Evolutionary conservation across 768 basidiomycete species (phyloP).

Genomic region (Xerocomellus chrysenteron): DNA sequence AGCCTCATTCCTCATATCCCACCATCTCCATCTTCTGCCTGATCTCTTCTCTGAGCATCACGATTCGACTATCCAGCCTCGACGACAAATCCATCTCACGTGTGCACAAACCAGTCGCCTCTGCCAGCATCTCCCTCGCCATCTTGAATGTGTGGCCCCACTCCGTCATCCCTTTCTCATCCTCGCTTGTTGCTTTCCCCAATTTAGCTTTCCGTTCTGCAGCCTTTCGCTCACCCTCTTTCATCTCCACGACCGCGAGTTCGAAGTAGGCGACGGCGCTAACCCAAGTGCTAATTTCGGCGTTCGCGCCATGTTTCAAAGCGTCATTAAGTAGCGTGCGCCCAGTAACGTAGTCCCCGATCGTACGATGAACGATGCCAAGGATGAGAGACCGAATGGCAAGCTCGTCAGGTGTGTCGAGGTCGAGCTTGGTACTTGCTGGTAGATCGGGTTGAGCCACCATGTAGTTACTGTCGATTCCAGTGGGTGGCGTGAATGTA

Average conservation of each 20-base stretch:
- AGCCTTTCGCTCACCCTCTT: slow-evolving; percentile 48
- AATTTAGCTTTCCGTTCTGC: slow-evolving; percentile 31
- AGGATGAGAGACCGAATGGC: slow-evolving; percentile 68
- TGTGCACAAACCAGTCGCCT: slow-evolving; percentile 46
- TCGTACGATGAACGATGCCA: slow-evolving; percentile 63
- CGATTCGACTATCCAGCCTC: slow-evolving; percentile 66
- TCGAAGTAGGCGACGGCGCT: slow-evolving; percentile 67
- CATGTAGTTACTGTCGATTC: slow-evolving; percentile 33
- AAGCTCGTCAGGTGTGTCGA: slow-evolving; percentile 71
- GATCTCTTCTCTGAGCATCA: slow-evolving; percentile 73
- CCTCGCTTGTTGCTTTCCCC: slow-evolving; percentile 2
- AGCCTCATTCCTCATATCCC: slow-evolving; percentile 5
- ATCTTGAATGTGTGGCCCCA: slow-evolving; percentile 52
- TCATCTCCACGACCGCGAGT: slow-evolving; percentile 66
- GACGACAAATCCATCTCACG: slow-evolving; percentile 62
- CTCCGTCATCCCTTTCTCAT: slow-evolving; percentile 10
- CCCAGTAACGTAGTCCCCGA: slow-evolving; percentile 43
- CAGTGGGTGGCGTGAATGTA: slow-evolving; percentile 46
- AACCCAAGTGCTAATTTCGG: slow-evolving; percentile 66
- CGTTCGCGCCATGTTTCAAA: slow-evolving; percentile 35
- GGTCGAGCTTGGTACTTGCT: slow-evolving; percentile 31
- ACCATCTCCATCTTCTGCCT: slow-evolving; percentile 54
- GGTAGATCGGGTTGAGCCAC: not conserved
- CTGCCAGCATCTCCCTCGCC: slow-evolving; percentile 52
- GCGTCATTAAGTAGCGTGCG: slow-evolving; percentile 56